These are phyloP conservation scores for Curvularia eragrostidis DNA, from an alignment of 2,329 filamentous ascomycete species.

Conservation along the genomic window DNA sequence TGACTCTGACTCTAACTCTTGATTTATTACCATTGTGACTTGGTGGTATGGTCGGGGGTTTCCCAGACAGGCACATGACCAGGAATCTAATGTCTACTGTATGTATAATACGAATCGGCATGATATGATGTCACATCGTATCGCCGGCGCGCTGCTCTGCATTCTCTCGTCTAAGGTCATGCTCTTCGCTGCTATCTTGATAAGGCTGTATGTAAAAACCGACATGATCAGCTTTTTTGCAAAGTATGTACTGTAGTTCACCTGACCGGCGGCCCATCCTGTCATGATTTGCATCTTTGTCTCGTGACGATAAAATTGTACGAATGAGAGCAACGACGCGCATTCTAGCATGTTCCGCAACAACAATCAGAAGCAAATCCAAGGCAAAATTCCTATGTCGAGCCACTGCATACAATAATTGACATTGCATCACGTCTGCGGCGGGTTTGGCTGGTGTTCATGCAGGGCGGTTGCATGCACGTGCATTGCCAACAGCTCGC, in stretches of 20 bases:
- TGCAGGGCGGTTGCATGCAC: constrained; percentile 16
- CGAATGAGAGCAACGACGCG: background rate
- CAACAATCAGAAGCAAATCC: background rate
- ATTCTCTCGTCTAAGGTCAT: background rate
- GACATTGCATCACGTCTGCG: background rate
- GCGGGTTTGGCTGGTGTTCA: constrained; percentile 6
- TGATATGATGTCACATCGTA: background rate
- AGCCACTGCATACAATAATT: background rate
- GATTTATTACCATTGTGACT: background rate
- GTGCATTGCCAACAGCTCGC: constrained; percentile 13
- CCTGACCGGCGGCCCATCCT: too few relatives aligned
- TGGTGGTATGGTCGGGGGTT: background rate
- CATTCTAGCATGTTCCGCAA: background rate
- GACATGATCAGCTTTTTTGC: too few relatives aligned
- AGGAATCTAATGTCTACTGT: background rate
- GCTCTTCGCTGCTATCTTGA: background rate
- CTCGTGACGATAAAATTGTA: background rate
- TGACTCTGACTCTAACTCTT: background rate
- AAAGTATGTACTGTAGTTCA: too few relatives aligned
- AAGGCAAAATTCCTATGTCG: background rate
- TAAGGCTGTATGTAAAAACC: background rate
- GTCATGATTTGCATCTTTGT: background rate
- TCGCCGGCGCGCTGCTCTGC: background rate
- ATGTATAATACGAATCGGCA: too few relatives aligned
- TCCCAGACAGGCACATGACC: too few relatives aligned